Conservation (phyloP, 352 stramenopile species). For the Thalassiosira exigua region DNA sequence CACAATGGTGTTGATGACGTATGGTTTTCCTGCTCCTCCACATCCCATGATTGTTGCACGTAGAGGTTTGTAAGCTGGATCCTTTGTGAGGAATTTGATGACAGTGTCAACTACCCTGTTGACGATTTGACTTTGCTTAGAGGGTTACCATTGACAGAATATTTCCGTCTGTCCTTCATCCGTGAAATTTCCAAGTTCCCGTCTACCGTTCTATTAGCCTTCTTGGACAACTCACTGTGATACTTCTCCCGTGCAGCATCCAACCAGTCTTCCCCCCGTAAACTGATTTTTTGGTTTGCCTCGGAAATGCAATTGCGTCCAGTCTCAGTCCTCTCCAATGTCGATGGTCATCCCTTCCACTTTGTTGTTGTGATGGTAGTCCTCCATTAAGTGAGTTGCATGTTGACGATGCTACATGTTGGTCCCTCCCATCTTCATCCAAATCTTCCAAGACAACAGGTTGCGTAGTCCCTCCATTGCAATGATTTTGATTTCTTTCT, state of each 20-base stretch:
- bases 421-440: slow-evolving; percentile 1
- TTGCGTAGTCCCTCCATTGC: slow-evolving; percentile 3
- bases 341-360: slow-evolving; percentile 21
- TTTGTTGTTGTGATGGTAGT: background rate
- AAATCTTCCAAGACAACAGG: background rate
- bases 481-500: slow-evolving; percentile 21
- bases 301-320: background rate
- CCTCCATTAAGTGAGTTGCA: slow-evolving; percentile 10
- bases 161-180: background rate
- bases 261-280: background rate
- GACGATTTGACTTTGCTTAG: slow-evolving; percentile 16
- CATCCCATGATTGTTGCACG: slow-evolving; percentile 22
- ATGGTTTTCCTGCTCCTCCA: slow-evolving; percentile 31
- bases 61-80: slow-evolving; percentile 28
- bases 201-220: background rate
- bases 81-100: slow-evolving; percentile 38
- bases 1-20: slow-evolving; percentile 36
- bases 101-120: slow-evolving; percentile 12
- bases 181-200: background rate
- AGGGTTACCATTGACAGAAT: background rate
- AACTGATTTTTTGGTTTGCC: background rate
- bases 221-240: background rate
- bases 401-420: background rate
- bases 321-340: slow-evolving; percentile 24
- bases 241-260: background rate